A percentile compares a stretch with the other conserved stretches of the same genome.
Evolutionary conservation across 305 asterid species (phyloP).

Genomic region (Nicotiana rustica): DNA sequence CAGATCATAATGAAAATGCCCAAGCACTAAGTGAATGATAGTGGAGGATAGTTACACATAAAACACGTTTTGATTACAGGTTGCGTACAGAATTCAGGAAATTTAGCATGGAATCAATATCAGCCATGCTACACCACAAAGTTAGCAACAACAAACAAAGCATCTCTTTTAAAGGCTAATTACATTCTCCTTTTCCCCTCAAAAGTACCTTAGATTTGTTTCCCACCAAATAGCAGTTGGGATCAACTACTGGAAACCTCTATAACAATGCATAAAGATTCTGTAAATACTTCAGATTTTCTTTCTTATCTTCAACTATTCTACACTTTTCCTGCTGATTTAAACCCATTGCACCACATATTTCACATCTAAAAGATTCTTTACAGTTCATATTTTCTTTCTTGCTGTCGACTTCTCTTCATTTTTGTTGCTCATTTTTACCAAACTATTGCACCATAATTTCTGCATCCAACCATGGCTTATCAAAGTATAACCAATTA

Average conservation of each 20-base stretch:
- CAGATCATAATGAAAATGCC: not conserved
- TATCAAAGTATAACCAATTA: slow-evolving; percentile 13
- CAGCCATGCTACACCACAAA: too few species aligned
- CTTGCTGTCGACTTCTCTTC: not conserved
- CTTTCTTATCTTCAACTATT: not conserved
- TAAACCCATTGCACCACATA: not conserved
- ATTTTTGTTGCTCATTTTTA: not conserved
- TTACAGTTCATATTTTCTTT: not conserved
- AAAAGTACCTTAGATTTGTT: not conserved
- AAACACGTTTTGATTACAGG: too few species aligned
- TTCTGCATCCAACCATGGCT: not conserved
- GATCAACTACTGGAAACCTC: not conserved
- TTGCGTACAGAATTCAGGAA: too few species aligned
- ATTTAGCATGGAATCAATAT: too few species aligned
- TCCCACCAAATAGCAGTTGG: not conserved
- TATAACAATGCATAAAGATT: not conserved
- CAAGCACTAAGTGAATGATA: not conserved
- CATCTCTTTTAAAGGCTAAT: not conserved
- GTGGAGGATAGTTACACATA: not conserved
- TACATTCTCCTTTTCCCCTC: not conserved
- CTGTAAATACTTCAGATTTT: not conserved
- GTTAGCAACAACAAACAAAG: not conserved
- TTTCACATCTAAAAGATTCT: not conserved
- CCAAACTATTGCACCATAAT: not conserved
- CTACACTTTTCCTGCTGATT: not conserved